phyloP scores from a whole-genome alignment of 2,329 filamentous ascomycete genomes.

The Fusarium papillatum region DNA sequence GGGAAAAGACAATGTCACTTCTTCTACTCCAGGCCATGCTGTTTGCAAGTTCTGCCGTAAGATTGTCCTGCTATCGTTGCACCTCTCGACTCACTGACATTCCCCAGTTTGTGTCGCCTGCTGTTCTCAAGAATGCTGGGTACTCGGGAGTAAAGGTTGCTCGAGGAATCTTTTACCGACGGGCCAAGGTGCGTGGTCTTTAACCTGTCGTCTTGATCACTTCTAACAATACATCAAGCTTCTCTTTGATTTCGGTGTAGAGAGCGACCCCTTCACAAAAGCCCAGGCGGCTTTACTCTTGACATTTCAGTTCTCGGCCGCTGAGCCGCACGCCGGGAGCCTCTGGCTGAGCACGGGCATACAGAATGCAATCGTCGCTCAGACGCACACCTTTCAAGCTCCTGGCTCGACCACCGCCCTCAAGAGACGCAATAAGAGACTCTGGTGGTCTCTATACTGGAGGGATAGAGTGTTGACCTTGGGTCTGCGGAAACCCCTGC shows the following conservation, averaged over 20 bases:
- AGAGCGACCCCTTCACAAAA: conserved; percentile 27
- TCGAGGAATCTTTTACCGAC: conserved; percentile 32
- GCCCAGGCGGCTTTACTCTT: conserved; percentile 28
- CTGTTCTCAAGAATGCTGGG: conserved; percentile 32
- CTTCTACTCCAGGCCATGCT: conserved; percentile 27
- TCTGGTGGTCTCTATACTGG: conserved; percentile 30
- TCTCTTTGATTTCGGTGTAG: conserved; percentile 26
- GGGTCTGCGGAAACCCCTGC: conserved; percentile 7
- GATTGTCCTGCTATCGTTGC: rapidly evolving
- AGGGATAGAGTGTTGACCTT: conserved; percentile 9
- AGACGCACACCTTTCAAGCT: conserved; percentile 29
- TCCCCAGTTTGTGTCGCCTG: conserved; percentile 25
- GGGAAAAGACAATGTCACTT: conserved; percentile 8
- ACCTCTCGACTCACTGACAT: neutral
- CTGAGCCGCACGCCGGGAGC: conserved; percentile 32
- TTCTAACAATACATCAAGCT: neutral
- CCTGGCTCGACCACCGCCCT: neutral
- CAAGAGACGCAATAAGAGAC: conserved; percentile 12
- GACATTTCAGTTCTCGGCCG: conserved; percentile 31
- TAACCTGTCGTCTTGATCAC: neutral
- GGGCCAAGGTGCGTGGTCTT: conserved; percentile 14
- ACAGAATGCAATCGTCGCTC: conserved; percentile 30
- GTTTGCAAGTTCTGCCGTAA: conserved; percentile 33
- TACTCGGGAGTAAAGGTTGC: conserved; percentile 32
- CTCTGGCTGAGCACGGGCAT: conserved; percentile 32